These are phyloP conservation scores for Metschnikowia bowlesiae DNA, from an alignment of 805 yeast genomes.

Conservation along the genomic window DNA sequence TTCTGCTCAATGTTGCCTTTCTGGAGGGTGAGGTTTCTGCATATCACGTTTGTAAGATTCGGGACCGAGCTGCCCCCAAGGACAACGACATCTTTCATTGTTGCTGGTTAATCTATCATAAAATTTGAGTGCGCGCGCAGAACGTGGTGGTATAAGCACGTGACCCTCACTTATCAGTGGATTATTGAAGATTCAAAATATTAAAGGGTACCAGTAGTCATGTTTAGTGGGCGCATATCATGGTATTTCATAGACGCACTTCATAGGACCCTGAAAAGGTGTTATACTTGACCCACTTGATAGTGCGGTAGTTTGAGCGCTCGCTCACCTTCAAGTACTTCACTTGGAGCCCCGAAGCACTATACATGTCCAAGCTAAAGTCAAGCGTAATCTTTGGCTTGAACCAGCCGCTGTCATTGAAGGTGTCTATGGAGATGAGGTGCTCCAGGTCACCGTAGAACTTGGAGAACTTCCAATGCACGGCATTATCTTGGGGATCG, in stretches of 20 bases:
- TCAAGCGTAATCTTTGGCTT: conserved; percentile 71
- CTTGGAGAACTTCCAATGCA: conserved; percentile 69
- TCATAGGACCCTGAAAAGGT: conserved; percentile 80
- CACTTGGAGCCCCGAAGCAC: conserved; percentile 72
- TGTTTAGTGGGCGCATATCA: background rate
- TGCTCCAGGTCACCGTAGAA: conserved; percentile 64
- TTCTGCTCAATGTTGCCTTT: conserved; percentile 62
- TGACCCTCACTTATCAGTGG: background rate
- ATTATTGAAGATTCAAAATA: too few species aligned
- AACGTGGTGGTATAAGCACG: background rate
- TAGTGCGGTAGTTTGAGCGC: conserved; percentile 56
- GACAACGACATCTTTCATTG: conserved; percentile 79
- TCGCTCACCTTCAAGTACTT: conserved; percentile 65
- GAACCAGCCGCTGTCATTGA: conserved; percentile 44
- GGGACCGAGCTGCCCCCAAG: conserved; percentile 93
- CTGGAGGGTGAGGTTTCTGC: conserved; percentile 70
- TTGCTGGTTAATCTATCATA: background rate
- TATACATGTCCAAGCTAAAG: conserved; percentile 69
- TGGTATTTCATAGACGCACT: conserved; percentile 39
- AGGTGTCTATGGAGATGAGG: conserved; percentile 48
- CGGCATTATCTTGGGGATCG: conserved; percentile 57
- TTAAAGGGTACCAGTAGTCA: background rate
- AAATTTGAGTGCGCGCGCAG: conserved; percentile 1
- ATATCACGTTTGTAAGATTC: conserved; percentile 65
- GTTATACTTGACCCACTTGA: conserved; percentile 83